Evolutionary conservation across 805 yeast genomes (phyloP), one percentile per base, ranked within the genome.

Genomic region (Ogataea populi-albae): DNA sequence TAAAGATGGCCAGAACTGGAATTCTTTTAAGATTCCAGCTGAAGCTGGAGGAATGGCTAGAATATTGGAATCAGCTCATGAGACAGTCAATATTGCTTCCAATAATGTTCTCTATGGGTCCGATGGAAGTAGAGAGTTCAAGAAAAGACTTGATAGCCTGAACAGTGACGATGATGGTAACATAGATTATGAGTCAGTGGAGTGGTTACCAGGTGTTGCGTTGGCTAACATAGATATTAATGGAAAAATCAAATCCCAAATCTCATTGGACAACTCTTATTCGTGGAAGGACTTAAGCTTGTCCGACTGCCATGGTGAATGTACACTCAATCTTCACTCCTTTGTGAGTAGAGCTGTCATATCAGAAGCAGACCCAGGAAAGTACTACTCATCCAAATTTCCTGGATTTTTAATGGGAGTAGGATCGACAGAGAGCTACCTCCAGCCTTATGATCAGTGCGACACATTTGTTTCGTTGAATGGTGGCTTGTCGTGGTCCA

Each of bases 401-500:
- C 73, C 75, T 2, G 77, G 76, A 30, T 44, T 71, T 17, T 32
- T 71, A 9, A 47, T 71, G 7, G 75, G 69, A 38, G 59, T 67
- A 27, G 75, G 74, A 37, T 59, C 63, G 32, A 52, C 58, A 5
- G 69, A 69, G 5, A 26, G 40, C 6, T 35, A 40, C 10, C 44
- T 61, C 20, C 35, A 32, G 22, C 35, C 51, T 1, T 56, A 54
- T 30, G 58, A 49, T 3, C 49, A 58, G 11, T 53, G 66, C 26
- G 62, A 62, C 33, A 73, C 86, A 2, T 85, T 65, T 54, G 54
- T 82, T 5, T 80, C 91, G 0, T 61, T 77, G 30, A 83, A 84
- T 58, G 86, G 86, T 26, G 93, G 93, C 26, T 49, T 63, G 11
- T 59, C 77, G 1, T 85, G 93, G 93, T 54, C 59, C 14, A 50